Conservation (phyloP, 306 rosid species). For the Phaseolus lunatus region DNA sequence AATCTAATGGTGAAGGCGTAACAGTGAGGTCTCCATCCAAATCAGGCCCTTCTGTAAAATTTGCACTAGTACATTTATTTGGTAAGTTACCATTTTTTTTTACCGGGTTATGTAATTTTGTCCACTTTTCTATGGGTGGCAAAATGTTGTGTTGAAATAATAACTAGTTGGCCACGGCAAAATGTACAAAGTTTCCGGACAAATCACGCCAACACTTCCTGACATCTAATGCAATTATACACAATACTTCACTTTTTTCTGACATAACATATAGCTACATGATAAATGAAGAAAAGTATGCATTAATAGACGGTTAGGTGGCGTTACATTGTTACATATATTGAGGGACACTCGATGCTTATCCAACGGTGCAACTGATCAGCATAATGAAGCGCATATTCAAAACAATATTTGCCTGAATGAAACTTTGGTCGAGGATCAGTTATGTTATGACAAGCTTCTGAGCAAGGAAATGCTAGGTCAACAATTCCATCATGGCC, state of each 20-base stretch:
- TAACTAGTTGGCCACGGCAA: neutral
- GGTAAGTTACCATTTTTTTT: too few species aligned
- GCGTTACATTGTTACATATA: neutral
- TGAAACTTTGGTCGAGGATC: slow-evolving; percentile 22
- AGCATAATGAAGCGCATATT: slow-evolving; percentile 26
- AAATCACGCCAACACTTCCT: neutral
- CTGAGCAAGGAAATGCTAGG: slow-evolving; percentile 33
- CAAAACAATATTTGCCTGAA: slow-evolving; percentile 23
- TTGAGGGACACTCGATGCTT: neutral
- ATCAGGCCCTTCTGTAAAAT: too few species aligned
- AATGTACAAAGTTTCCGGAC: neutral
- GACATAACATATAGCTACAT: neutral
- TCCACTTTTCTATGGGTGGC: neutral
- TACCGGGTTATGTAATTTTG: too few species aligned
- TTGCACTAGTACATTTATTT: too few species aligned
- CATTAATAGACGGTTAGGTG: neutral
- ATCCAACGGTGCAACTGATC: slow-evolving; percentile 22
- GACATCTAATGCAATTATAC: neutral
- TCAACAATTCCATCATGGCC: slow-evolving; percentile 39
- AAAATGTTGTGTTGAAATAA: neutral
- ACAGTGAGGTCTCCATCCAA: too few species aligned
- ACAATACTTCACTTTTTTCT: neutral
- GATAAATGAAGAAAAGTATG: neutral
- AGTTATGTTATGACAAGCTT: slow-evolving; percentile 23
- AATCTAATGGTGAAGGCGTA: too few species aligned